A percentile compares a stretch with the other conserved stretches of the same genome.
phyloP scores from a whole-genome alignment of 2,329 filamentous ascomycete genomes.

The Penicillium sp. region DNA sequence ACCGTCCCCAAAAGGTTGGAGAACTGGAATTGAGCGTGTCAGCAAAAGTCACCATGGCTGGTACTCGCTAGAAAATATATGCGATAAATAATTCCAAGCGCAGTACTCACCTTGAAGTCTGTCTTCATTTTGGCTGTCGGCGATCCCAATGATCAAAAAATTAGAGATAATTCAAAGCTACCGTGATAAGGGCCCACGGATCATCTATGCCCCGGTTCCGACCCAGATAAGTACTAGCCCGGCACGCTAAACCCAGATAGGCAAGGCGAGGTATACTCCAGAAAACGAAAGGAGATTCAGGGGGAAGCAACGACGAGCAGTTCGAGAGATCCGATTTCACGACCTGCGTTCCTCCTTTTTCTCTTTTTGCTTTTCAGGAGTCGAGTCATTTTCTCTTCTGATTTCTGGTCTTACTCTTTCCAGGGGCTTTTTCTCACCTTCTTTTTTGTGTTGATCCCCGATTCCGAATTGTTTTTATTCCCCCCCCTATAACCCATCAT shows the following conservation, averaged over 20 bases:
- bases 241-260: constrained; percentile 22
- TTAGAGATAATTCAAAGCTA: constrained; percentile 18
- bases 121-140: constrained; percentile 74
- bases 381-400: constrained; percentile 7
- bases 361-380: constrained; percentile 18
- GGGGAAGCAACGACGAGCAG: constrained; percentile 27
- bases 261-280: constrained; percentile 31
- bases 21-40: constrained; percentile 62
- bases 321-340: constrained; percentile 12
- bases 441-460: constrained; percentile 14
- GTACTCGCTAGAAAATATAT: not conserved
- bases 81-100: not conserved
- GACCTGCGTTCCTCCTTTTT: constrained; percentile 14
- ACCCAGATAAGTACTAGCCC: constrained; percentile 11
- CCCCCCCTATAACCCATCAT: constrained; percentile 43
- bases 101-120: constrained; percentile 77
- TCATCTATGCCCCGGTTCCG: constrained; percentile 21
- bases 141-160: constrained; percentile 27
- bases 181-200: constrained; percentile 26
- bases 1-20: constrained; percentile 97
- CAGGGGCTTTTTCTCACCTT: constrained; percentile 17
- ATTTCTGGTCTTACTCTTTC: constrained; percentile 11
- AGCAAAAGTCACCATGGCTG: not conserved
- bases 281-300: constrained; percentile 32
- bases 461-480: constrained; percentile 19